Conservation (phyloP, 805 yeast species). For the Brettanomyces naardenensis region DNA sequence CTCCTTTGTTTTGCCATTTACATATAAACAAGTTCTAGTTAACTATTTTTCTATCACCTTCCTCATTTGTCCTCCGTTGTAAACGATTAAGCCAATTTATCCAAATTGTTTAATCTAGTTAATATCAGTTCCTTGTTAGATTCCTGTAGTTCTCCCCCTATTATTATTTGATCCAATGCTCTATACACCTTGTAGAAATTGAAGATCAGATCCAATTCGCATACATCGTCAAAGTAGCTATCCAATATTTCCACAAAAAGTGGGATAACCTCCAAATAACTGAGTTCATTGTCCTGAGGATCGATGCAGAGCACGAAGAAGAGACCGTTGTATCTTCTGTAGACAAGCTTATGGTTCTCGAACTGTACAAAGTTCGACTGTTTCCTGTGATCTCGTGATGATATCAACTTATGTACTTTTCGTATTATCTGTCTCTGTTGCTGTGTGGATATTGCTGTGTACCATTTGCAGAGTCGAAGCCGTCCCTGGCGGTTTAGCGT, state of each 20-base stretch:
- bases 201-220: conserved; percentile 89
- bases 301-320: conserved; percentile 84
- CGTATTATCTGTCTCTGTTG: conserved; percentile 41
- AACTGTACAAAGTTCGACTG: conserved; percentile 43
- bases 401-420: conserved; percentile 71
- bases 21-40: conserved; percentile 29
- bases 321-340: conserved; percentile 86
- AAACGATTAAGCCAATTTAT: conserved; percentile 24
- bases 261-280: conserved; percentile 78
- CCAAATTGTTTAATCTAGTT: conserved; percentile 56
- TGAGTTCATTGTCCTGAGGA: conserved; percentile 70
- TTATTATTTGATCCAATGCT: conserved; percentile 77
- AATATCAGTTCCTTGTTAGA: conserved; percentile 65
- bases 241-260: conserved; percentile 85
- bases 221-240: conserved; percentile 79
- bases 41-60: conserved; percentile 15
- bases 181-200: conserved; percentile 79
- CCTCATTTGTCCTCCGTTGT: no score
- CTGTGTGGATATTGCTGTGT: conserved; percentile 25
- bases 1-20: background rate
- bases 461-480: conserved; percentile 81
- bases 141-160: conserved; percentile 89
- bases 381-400: conserved; percentile 75
- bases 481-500: conserved; percentile 93
- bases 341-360: conserved; percentile 62